phyloP scores from a whole-genome alignment of 495 filamentous ascomycete genomes.

The Margaritispora aquatica region DNA sequence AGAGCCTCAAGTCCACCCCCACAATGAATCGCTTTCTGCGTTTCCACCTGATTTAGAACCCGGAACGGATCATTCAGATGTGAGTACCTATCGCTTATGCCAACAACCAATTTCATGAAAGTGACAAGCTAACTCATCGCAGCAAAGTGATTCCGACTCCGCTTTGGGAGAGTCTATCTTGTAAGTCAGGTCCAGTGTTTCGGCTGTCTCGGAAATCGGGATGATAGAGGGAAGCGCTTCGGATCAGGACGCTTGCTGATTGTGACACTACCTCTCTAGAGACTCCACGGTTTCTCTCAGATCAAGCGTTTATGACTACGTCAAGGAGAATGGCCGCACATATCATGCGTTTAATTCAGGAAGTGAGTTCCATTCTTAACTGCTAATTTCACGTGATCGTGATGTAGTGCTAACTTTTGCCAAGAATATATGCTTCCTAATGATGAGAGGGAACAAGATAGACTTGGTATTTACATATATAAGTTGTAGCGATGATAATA shows the following conservation, averaged over 20 bases:
- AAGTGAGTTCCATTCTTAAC: constrained; percentile 18
- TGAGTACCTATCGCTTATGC: not conserved
- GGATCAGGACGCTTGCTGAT: not conserved
- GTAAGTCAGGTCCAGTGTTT: not conserved
- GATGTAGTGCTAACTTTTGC: not conserved
- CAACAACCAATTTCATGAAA: not conserved
- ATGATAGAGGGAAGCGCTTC: not conserved
- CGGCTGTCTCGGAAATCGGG: no score
- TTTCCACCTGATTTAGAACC: constrained; percentile 1
- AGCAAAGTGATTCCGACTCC: not conserved
- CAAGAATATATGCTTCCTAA: constrained; percentile 22
- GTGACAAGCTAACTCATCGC: not conserved
- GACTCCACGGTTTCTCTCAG: constrained; percentile 22
- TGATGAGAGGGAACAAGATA: constrained; percentile 12
- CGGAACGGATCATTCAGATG: constrained; percentile 7
- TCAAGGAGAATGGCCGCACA: constrained; percentile 28
- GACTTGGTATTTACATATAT: constrained; percentile 1
- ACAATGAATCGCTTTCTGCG: not conserved
- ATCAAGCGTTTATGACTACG: constrained; percentile 27
- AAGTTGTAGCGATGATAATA: no score
- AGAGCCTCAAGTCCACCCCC: not conserved
- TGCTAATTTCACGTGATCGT: not conserved
- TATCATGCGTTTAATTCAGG: constrained; percentile 33
- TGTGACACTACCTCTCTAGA: not conserved
- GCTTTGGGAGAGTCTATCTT: not conserved